These are phyloP conservation scores for Fusarium armeniacum DNA, from an alignment of 2,329 filamentous ascomycete species.

Conservation along the genomic window DNA sequence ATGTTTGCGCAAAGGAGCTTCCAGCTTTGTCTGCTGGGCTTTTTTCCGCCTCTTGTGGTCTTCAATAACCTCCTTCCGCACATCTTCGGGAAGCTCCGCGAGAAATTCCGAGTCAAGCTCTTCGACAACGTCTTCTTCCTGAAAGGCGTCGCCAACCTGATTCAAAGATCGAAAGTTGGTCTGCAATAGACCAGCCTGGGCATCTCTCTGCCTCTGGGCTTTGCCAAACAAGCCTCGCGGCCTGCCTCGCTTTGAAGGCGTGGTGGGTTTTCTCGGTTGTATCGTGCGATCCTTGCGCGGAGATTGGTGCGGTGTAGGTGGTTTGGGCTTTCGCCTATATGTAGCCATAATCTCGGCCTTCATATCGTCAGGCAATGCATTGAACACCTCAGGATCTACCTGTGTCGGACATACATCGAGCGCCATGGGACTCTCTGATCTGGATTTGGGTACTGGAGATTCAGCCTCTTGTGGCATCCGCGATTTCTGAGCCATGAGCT, in stretches of 20 bases:
- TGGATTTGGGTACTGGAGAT: conserved; percentile 51
- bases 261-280: conserved; percentile 66
- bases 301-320: conserved; percentile 62
- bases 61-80: conserved; percentile 81
- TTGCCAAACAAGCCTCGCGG: conserved; percentile 59
- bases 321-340: conserved; percentile 65
- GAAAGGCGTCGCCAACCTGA: conserved; percentile 48
- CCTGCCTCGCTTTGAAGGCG: conserved; percentile 75
- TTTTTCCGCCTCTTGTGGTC: conserved; percentile 74
- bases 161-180: conserved; percentile 75
- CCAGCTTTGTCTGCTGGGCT: conserved; percentile 68
- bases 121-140: conserved; percentile 58
- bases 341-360: conserved; percentile 84
- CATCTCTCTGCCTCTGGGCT: conserved; percentile 66
- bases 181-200: conserved; percentile 75
- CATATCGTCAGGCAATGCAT: conserved; percentile 86
- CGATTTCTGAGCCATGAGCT: conserved; percentile 73
- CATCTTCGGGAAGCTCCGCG: conserved; percentile 83
- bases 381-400: conserved; percentile 86
- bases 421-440: conserved; percentile 59
- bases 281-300: conserved; percentile 69
- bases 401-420: conserved; percentile 75
- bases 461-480: conserved; percentile 43
- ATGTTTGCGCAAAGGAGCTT: conserved; percentile 52
- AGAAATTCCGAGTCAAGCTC: conserved; percentile 80